Percentiles rank a stretch among this genome's conserved stretches.
These are phyloP conservation scores for Colletotrichum salicis DNA, from an alignment of 2,329 filamentous ascomycete genomes.

Conservation along the genomic window DNA sequence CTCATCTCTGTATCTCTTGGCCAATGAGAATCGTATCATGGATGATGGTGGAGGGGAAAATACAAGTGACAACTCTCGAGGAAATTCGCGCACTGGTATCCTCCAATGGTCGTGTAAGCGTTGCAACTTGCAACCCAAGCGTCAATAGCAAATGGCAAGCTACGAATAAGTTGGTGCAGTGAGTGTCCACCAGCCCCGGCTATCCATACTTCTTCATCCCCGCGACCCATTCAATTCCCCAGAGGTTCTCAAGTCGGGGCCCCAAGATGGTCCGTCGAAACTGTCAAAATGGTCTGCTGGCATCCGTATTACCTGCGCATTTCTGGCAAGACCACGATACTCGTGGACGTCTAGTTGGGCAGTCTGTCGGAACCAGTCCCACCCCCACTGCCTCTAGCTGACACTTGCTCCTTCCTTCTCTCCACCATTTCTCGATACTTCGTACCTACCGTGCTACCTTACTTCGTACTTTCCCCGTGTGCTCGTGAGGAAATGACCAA, in stretches of 20 bases:
- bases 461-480: neutral
- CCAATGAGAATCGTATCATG: constrained; percentile 9
- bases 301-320: neutral
- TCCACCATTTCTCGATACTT: neutral
- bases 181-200: neutral
- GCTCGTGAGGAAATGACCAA: neutral
- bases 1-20: constrained; percentile 2
- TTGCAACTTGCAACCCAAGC: neutral
- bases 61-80: neutral
- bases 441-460: no score
- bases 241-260: neutral
- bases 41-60: neutral
- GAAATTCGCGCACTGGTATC: constrained; percentile 14
- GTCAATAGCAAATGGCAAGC: neutral
- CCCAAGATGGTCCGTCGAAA: neutral
- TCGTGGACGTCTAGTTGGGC: neutral
- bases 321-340: neutral
- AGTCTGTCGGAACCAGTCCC: constrained; percentile 4
- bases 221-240: neutral
- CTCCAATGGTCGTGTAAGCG: neutral
- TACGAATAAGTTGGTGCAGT: no score
- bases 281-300: neutral
- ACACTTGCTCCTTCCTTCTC: neutral
- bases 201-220: neutral
- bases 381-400: constrained; percentile 14